phyloP scores from a whole-genome alignment of 1,284 basidiomycete genomes.

The Ceratobasidium sp. region DNA sequence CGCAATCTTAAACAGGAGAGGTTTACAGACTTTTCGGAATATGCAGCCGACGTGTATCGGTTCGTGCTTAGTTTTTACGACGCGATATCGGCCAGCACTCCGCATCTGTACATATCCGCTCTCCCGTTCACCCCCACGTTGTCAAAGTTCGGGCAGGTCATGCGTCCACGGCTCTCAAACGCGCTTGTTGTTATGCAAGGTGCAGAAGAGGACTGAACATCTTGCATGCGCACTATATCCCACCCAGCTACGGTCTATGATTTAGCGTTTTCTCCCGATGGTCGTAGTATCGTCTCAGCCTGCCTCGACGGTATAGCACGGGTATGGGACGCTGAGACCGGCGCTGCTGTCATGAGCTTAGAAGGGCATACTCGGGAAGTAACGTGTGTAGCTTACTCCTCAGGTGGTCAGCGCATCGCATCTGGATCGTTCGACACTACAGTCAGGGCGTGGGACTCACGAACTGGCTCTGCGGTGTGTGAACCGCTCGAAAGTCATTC shows the following conservation, averaged over 20 bases:
- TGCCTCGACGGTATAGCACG: background rate
- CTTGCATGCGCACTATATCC: background rate
- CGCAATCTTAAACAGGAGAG: no score
- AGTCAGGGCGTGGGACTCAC: background rate
- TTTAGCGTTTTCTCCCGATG: background rate
- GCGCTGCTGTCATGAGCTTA: background rate
- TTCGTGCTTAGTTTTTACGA: slow-evolving; percentile 12
- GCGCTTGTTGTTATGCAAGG: background rate
- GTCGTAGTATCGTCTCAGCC: background rate
- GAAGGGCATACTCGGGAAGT: background rate
- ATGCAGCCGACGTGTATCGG: background rate
- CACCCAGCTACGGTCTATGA: background rate
- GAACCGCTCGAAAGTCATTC: background rate
- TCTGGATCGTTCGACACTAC: background rate
- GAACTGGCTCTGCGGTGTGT: background rate
- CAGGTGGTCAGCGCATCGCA: background rate
- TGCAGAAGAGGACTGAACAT: background rate
- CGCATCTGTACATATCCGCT: slow-evolving; percentile 8
- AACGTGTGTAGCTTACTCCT: background rate
- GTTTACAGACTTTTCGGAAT: background rate
- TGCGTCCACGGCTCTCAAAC: background rate
- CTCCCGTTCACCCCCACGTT: background rate
- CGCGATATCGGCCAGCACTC: slow-evolving; percentile 13
- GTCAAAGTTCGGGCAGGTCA: background rate
- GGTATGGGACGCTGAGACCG: slow-evolving; percentile 15